Conservation (phyloP, 106 monocot species). For the Xerophyta viscosa region DNA sequence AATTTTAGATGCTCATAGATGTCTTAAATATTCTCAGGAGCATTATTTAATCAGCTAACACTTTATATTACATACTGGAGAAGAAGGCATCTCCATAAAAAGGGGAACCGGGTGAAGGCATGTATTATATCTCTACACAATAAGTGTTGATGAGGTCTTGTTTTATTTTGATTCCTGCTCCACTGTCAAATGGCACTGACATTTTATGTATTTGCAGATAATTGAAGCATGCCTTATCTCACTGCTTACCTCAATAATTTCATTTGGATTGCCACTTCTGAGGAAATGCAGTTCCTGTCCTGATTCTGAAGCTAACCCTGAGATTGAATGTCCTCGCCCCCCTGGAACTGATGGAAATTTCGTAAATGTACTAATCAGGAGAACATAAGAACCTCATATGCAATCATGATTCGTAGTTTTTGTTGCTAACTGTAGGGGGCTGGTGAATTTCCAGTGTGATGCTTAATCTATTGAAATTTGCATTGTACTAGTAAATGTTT, state of each 20-base stretch:
- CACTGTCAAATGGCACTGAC: no score
- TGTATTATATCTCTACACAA: slow-evolving; percentile 1
- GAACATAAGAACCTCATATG: no score
- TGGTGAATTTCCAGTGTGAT: no score
- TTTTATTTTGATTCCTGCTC: no score
- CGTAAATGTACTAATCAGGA: slow-evolving; percentile 79
- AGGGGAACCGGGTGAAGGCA: slow-evolving; percentile 81
- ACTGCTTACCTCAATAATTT: slow-evolving; percentile 75
- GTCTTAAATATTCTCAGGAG: slow-evolving; percentile 39
- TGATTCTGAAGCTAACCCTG: slow-evolving; percentile 55
- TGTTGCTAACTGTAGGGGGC: no score
- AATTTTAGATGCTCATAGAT: not conserved
- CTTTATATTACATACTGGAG: slow-evolving; percentile 91
- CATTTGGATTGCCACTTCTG: slow-evolving; percentile 84
- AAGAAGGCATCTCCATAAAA: slow-evolving; percentile 81
- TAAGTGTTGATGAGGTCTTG: no score
- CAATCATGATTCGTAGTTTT: no score
- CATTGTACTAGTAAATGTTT: no score
- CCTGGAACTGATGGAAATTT: slow-evolving; percentile 97
- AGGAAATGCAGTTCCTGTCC: slow-evolving; percentile 95
- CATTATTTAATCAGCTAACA: slow-evolving; percentile 96
- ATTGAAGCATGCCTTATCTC: slow-evolving; percentile 88
- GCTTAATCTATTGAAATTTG: no score
- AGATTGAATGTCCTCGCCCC: slow-evolving; percentile 86
- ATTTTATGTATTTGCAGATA: no score